Evolutionary conservation across 768 basidiomycete species (phyloP), one percentile per base, ranked within the genome.

Genomic region (Boletus insuetus): DNA sequence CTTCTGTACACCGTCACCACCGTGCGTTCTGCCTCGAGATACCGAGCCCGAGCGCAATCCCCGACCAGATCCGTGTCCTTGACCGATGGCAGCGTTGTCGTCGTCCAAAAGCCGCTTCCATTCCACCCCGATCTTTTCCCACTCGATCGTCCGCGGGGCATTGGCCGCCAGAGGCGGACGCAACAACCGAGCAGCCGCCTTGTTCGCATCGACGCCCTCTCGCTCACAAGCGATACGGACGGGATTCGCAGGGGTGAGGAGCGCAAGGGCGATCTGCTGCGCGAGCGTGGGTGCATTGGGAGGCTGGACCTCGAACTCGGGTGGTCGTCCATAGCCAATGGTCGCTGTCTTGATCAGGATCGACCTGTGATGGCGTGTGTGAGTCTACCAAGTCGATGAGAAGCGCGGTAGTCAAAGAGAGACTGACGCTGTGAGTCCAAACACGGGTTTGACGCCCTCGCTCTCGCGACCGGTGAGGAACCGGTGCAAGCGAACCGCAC

Each of bases 401-500:
- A 34, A 10, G 24, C 26, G 26, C 26, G 8, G 26, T 29, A 1
- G 29, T 29, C 8, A 8, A 9, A 29, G 22, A 20, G 31, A 20
- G 8, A 80, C 88, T 58, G 67, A 94, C 91, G 92, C 84, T 29
- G 93, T 96, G 10, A 96, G 72, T 9, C 93, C 93, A 60, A 85
- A 91, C 0, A 95, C 82, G n/a, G 93, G 93, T 64, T 92, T 94
- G 14, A 91, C 81, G 0, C 93, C 92, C 14, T 86, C 85, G 3
- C 80, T 83, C 67, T 96, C 93, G 40, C 92, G 75, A 0, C 94
- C 94, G 1, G 93, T 96, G 48, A 94, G 75, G 74, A 96, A 96
- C 17, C 78, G 75, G 70, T 95, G 93, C 58, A 84, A 77, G 22
- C 91, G 82, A 17, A 67, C 14, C 3, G 62, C 51, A 8, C 67